These are phyloP conservation scores for Nitzschia palea DNA, from an alignment of 108 stramenopile genomes.

Conservation along the genomic window DNA sequence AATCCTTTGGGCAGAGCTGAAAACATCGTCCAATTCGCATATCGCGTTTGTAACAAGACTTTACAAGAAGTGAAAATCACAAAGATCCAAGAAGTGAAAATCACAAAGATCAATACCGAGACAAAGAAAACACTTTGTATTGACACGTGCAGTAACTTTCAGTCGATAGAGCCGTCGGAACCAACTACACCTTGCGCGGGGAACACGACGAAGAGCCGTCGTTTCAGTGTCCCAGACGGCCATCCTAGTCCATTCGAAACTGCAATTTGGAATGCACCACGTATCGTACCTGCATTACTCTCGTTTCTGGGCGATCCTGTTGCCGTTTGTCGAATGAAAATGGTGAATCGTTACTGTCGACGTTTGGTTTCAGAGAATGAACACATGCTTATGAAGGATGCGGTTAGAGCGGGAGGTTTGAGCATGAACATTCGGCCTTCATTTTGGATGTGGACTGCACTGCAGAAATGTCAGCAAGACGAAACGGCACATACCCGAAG, in stretches of 20 bases:
- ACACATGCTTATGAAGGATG: slow-evolving; percentile 76
- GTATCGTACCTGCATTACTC: slow-evolving; percentile 60
- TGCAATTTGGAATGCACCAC: slow-evolving; percentile 56
- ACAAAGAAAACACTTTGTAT: too few species aligned
- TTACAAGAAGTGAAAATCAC: not conserved
- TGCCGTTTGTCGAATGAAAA: slow-evolving; percentile 72
- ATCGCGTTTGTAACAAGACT: slow-evolving; percentile 14
- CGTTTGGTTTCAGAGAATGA: slow-evolving; percentile 72
- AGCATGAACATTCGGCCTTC: slow-evolving; percentile 72
- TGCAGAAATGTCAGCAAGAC: slow-evolving; percentile 53
- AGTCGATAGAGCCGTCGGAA: not conserved
- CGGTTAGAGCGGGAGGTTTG: slow-evolving; percentile 79
- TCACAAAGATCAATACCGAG: too few species aligned
- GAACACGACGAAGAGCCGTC: not conserved
- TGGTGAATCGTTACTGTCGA: slow-evolving; percentile 64
- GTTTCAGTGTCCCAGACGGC: slow-evolving; percentile 25
- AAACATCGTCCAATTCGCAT: slow-evolving; percentile 24
- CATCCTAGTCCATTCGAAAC: slow-evolving; percentile 80
- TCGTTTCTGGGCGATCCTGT: slow-evolving; percentile 83
- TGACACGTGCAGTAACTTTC: not conserved
- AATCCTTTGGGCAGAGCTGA: slow-evolving; percentile 14
- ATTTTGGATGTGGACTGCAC: slow-evolving; percentile 86
- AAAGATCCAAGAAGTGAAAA: not conserved
- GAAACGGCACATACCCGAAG: not conserved
- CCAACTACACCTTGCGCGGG: not conserved